Evolutionary conservation across 805 yeast species (phyloP).

Genomic region (Spathaspora boniae): DNA sequence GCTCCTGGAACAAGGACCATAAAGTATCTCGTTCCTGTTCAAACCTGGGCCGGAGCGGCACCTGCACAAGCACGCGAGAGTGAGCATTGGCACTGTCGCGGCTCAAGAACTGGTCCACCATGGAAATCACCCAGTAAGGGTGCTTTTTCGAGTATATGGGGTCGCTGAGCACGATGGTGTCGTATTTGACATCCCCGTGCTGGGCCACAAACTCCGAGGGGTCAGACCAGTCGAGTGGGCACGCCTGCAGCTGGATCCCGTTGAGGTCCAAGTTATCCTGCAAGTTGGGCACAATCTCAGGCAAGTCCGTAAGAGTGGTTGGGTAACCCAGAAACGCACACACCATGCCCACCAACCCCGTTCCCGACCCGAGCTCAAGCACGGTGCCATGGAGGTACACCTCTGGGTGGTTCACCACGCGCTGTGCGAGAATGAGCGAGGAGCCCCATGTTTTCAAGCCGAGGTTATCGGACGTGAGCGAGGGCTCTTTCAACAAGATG

Average conservation of each 20-base stretch:
- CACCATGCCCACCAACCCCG: constrained; percentile 84
- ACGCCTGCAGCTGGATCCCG: constrained; percentile 29
- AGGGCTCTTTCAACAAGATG: constrained; percentile 66
- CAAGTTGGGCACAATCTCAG: constrained; percentile 72
- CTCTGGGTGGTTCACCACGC: constrained; percentile 36
- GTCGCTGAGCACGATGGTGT: constrained; percentile 73
- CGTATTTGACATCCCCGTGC: constrained; percentile 36
- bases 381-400: constrained; percentile 24
- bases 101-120: constrained; percentile 48
- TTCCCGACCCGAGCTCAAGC: constrained; percentile 91
- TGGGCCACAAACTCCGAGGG: constrained; percentile 41
- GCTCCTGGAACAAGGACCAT: constrained; percentile 49
- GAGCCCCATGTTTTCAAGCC: constrained; percentile 98
- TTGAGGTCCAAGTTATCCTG: constrained; percentile 57
- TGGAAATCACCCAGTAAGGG: constrained; percentile 66
- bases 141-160: constrained; percentile 85
- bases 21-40: constrained; percentile 60
- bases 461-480: constrained; percentile 78
- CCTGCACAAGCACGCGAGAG: constrained; percentile 59
- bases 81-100: constrained; percentile 9
- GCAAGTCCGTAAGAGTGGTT: constrained; percentile 68
- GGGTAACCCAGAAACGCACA: constrained; percentile 50
- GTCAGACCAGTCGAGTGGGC: constrained; percentile 74
- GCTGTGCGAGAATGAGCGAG: constrained; percentile 61
- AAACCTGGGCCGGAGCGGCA: constrained; percentile 70